A percentile compares a stretch with the other conserved stretches of the same genome.
phyloP scores from a whole-genome alignment of 1,139 yeast species.

The Kodamaea plutei region DNA sequence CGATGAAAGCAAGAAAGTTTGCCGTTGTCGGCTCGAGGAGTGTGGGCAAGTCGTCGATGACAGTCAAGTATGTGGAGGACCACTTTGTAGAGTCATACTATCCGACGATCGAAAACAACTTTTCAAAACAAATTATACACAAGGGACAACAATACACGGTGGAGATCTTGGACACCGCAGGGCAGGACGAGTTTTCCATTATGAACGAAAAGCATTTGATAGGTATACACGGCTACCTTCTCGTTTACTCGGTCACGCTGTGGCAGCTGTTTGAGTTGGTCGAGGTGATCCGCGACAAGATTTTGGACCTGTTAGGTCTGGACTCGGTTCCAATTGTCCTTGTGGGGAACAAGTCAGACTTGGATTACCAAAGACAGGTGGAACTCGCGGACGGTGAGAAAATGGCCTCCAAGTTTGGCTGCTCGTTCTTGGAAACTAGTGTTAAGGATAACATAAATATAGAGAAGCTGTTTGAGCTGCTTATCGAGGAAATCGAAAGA shows the following conservation, averaged over 20 bases:
- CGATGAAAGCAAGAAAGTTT: slow-evolving; percentile 63
- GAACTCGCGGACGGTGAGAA: slow-evolving; percentile 58
- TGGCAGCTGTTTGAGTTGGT: slow-evolving; percentile 76
- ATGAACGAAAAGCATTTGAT: slow-evolving; percentile 79
- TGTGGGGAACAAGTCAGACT: slow-evolving; percentile 82
- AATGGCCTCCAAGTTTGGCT: slow-evolving; percentile 57
- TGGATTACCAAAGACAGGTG: slow-evolving; percentile 63
- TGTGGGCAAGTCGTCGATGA: slow-evolving; percentile 85
- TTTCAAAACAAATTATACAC: slow-evolving; percentile 65
- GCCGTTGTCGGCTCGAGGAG: slow-evolving; percentile 89
- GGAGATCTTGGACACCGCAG: slow-evolving; percentile 90
- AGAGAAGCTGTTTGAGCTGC: slow-evolving; percentile 57
- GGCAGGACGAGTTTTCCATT: slow-evolving; percentile 88
- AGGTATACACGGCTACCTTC: slow-evolving; percentile 80
- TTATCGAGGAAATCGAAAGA: slow-evolving; percentile 69
- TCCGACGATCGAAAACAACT: slow-evolving; percentile 91
- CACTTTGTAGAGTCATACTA: slow-evolving; percentile 87
- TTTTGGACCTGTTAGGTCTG: slow-evolving; percentile 69
- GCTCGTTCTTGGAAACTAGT: slow-evolving; percentile 76
- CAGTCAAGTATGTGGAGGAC: slow-evolving; percentile 82
- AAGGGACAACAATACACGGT: slow-evolving; percentile 77
- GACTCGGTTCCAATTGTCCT: slow-evolving; percentile 75
- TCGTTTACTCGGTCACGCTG: slow-evolving; percentile 80
- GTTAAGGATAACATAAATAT: slow-evolving; percentile 75
- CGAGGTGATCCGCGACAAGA: slow-evolving; percentile 77